Evolutionary conservation across 2,329 filamentous ascomycete genomes (phyloP), one percentile per base, ranked within the genome.

Genomic region (Diaporthe helianthi): DNA sequence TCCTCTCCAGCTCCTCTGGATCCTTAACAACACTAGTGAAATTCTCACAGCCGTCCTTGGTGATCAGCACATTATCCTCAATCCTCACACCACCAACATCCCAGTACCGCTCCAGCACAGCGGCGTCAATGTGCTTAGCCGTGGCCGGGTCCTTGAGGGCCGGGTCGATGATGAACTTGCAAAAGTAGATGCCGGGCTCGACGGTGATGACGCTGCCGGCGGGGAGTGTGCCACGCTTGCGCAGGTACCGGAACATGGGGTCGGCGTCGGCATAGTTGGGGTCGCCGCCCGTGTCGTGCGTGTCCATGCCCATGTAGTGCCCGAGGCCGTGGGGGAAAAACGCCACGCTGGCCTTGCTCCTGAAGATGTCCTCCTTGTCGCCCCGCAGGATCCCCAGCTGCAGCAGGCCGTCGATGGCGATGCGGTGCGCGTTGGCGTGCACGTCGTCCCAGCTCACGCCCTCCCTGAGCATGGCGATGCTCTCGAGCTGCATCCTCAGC

Each of bases 101-200:
- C 90, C 94, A 94, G 80, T 96, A 98, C 74, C 87, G 87, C 15
- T 93, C 86, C 47, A 98, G 80, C 1, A 94, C 91, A 24, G 84
- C 81, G 49, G 84, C 82, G 76, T 97, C 89, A 75, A 98, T 97
- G 76, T 89, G 97, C 76, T 91, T 89, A 66, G 87, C 86, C 76
- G 94, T 89, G 58, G 88, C 86, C 0, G 91, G 88, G 73, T 94
- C 89, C 58, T 89, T 84, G 15, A 97, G 83, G 77, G 92, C 96
- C 0, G 93, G 92, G 53, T 91, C 87, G 71, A 98, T 92, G 73
- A 97, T 97, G 77, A 94, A 97, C 24, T 89, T 87, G 80, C 93
- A 97, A 79, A 98, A 98, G 81, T 98, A 98, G 72, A 95, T 90
- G 58, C 96, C 96, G 15, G 96, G 96, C 83, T 99, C 96, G 47